Evolutionary conservation across 306 rosid genomes (phyloP), one percentile per base, ranked within the genome.

Genomic region (Trifolium fragiferum): DNA sequence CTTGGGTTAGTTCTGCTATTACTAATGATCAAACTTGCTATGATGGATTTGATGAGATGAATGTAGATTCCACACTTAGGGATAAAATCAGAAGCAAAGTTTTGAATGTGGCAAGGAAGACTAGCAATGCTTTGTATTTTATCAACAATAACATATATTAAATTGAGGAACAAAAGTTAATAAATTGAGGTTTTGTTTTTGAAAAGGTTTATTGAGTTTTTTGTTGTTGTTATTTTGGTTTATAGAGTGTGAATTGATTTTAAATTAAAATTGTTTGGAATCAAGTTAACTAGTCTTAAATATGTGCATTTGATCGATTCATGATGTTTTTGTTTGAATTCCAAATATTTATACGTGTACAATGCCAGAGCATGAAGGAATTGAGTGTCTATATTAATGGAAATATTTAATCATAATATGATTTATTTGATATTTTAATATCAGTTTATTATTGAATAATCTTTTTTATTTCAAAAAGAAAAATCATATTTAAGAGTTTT

Each of bases 61-160:
- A 75, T 4, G 80, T 83, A 60, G 77, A 81, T 40, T 49, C 33
- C 7, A 20, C 33, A 2, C 20, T 78, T 37, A 81, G 75, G 7
- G 60, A 67, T 1, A 54, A 70, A 7, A 76, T 86, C 4, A 77
- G 78, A 8, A 72, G 8, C 5, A 23, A 4, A 7, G 46, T 86
- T 55, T 53, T 71, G 69, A 76, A 40, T 37, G 80, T 75, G 35
- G 73, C 72, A 11, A 80, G 74, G 73, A 70, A 66, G 74, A 87
- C 85, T 60, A 87, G 88, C 59, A 87, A 87, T 62, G 80, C 88
- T 33, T 72, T 87, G 87, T 70, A 79, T 74, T 85, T 87, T 75
- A 65, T 87, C 66, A 87, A 82, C 66, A 21, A 77, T 73, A 57
- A 72, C 60, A 30, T 57, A 11, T 15, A 1, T 23, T 64, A 11